phyloP scores from a whole-genome alignment of 2,329 filamentous ascomycete genomes.

The Cladophialophora bantiana region DNA sequence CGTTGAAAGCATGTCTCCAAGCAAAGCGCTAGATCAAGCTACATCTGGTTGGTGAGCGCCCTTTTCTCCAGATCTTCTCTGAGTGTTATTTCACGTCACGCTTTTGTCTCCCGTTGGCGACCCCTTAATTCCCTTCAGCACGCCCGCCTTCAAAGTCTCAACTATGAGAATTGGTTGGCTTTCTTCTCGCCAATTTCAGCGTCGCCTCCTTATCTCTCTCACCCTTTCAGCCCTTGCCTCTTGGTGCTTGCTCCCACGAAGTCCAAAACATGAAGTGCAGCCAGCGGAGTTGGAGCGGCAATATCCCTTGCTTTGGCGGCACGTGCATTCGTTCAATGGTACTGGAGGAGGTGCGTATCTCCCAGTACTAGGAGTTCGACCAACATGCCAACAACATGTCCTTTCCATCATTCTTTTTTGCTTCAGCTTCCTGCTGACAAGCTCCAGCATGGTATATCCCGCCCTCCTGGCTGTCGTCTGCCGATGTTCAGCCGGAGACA shows the following conservation, averaged over 20 bases:
- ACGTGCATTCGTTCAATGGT: constrained; percentile 33
- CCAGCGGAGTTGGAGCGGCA: constrained; percentile 18
- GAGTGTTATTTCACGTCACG: background rate
- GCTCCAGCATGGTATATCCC: constrained; percentile 33
- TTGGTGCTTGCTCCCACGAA: constrained; percentile 21
- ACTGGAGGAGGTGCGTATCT: constrained; percentile 27
- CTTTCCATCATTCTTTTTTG: background rate
- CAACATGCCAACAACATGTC: background rate
- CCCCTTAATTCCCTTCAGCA: background rate
- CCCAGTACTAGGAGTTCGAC: background rate
- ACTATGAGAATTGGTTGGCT: constrained; percentile 25
- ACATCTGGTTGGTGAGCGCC: background rate
- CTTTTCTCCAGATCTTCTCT: background rate
- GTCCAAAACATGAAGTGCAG: constrained; percentile 13
- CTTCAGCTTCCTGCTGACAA: constrained; percentile 7
- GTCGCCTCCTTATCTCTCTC: constrained; percentile 21
- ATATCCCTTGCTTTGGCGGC: constrained; percentile 30
- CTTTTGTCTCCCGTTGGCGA: background rate
- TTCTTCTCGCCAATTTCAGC: constrained; percentile 22
- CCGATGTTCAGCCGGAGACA: constrained; percentile 32
- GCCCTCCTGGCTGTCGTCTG: constrained; percentile 25
- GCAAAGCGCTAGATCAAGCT: background rate
- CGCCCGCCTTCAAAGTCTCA: background rate
- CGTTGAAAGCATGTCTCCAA: constrained; percentile 5
- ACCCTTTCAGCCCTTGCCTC: constrained; percentile 15